These are phyloP conservation scores for Symbiodinium pilosum DNA, from an alignment of 73 alveolate species.

Conservation along the genomic window DNA sequence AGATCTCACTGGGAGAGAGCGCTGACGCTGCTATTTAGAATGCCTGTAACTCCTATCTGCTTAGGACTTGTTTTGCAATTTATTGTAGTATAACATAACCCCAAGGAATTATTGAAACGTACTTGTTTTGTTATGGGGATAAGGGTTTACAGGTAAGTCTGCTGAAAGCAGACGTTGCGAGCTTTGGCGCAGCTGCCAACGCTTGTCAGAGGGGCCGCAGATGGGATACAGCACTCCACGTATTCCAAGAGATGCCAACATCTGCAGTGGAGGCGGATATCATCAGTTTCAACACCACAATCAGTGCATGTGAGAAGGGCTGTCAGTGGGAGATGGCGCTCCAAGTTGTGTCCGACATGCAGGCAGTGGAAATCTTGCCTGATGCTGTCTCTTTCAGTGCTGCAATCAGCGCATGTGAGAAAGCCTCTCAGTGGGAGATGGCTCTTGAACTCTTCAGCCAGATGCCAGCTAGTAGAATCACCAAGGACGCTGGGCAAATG, in stretches of 20 bases:
- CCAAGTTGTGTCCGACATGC: not conserved
- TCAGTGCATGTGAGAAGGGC: not conserved
- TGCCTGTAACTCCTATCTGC: too few species aligned
- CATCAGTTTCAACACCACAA: not conserved
- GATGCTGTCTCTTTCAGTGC: not conserved
- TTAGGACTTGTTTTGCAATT: too few species aligned
- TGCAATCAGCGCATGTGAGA: not conserved
- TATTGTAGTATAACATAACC: too few species aligned
- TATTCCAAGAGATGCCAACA: not conserved
- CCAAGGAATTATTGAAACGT: too few species aligned
- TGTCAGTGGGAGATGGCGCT: not conserved
- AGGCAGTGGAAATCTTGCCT: not conserved
- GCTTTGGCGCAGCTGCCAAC: not conserved
- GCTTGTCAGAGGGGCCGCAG: not conserved
- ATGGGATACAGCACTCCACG: conserved; percentile 1
- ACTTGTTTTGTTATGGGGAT: too few species aligned
- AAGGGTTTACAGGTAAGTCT: too few species aligned
- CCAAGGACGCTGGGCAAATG: too few species aligned
- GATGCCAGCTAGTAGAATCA: not conserved
- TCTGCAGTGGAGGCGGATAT: not conserved
- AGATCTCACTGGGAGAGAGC: not conserved
- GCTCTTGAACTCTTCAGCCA: not conserved
- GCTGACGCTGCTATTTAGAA: not conserved
- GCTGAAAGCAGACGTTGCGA: not conserved
- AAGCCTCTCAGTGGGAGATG: not conserved